Evolutionary conservation across 768 basidiomycete species (phyloP).

Genomic region (Mrakia frigida): DNA sequence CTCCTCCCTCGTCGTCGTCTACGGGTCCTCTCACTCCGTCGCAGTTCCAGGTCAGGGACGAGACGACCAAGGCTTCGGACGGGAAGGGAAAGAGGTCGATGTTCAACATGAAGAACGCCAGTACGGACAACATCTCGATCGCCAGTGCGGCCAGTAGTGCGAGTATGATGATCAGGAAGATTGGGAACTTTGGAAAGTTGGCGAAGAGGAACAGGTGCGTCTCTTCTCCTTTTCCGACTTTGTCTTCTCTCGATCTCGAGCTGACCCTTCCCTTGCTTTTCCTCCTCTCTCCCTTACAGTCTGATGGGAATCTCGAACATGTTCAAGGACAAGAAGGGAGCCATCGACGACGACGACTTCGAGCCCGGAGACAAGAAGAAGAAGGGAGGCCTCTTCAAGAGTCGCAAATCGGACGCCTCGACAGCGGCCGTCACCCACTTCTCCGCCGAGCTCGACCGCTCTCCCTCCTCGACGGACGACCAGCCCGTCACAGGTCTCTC

Average conservation of each 20-base stretch:
- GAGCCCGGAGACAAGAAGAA: constrained; percentile 36
- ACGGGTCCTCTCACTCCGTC: constrained; percentile 4
- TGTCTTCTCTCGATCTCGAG: neutral
- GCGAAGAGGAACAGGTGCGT: constrained; percentile 64
- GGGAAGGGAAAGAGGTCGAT: constrained; percentile 49
- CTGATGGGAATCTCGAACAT: constrained; percentile 84
- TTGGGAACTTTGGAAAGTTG: constrained; percentile 80
- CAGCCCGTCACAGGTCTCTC: constrained; percentile 64
- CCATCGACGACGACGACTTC: constrained; percentile 29
- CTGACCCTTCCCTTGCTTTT: constrained; percentile 3
- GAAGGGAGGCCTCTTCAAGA: constrained; percentile 40
- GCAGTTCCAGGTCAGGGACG: neutral
- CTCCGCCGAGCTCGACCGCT: constrained; percentile 76
- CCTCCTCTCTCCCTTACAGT: constrained; percentile 44
- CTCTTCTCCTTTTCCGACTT: neutral
- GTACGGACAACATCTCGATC: constrained; percentile 91
- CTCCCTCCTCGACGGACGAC: constrained; percentile 35
- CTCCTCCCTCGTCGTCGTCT: neutral
- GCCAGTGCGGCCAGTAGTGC: constrained; percentile 91
- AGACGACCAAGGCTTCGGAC: neutral
- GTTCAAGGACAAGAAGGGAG: constrained; percentile 75
- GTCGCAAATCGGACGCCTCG: constrained; percentile 56
- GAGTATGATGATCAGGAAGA: constrained; percentile 92
- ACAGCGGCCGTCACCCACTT: constrained; percentile 72
- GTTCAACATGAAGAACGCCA: constrained; percentile 85